These are phyloP conservation scores for Beauveria asiatica DNA, from an alignment of 2,329 filamentous ascomycete species.

Conservation along the genomic window DNA sequence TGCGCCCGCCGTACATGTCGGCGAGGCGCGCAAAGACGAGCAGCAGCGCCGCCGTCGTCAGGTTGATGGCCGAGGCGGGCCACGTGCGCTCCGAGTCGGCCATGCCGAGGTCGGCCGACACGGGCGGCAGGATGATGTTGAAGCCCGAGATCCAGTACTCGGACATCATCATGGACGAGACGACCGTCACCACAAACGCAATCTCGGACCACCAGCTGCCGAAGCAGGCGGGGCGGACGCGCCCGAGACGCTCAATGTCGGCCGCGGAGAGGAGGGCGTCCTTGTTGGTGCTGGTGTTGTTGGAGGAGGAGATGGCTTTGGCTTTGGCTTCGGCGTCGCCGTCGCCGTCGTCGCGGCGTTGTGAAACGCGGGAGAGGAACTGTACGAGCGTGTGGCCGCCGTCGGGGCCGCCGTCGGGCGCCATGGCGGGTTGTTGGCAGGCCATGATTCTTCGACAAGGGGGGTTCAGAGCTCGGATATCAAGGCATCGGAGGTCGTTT, in stretches of 20 bases:
- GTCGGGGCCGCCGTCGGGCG: neutral
- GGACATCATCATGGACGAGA: slow-evolving; percentile 55
- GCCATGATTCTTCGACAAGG: neutral
- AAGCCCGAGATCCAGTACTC: slow-evolving; percentile 77
- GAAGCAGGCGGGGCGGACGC: slow-evolving; percentile 52
- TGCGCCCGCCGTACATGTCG: slow-evolving; percentile 55
- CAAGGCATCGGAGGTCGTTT: neutral
- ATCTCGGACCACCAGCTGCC: slow-evolving; percentile 44
- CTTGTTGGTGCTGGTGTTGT: neutral
- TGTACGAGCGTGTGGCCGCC: neutral
- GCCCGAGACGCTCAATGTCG: slow-evolving; percentile 51
- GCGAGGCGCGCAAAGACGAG: slow-evolving; percentile 54
- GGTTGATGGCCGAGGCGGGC: slow-evolving; percentile 55
- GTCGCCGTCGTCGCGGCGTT: neutral
- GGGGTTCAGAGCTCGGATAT: too few species aligned
- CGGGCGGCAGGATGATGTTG: slow-evolving; percentile 59
- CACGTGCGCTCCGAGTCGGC: slow-evolving; percentile 52
- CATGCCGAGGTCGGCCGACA: slow-evolving; percentile 55
- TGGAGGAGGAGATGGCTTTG: neutral
- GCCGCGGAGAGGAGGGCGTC: slow-evolving; percentile 15
- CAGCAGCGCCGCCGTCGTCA: slow-evolving; percentile 48
- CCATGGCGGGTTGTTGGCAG: slow-evolving; percentile 7
- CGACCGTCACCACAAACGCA: slow-evolving; percentile 52
- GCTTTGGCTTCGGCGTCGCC: neutral
- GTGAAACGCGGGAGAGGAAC: neutral